A percentile compares a stretch with the other conserved stretches of the same genome.
Evolutionary conservation across 2,329 filamentous ascomycete species (phyloP).

Genomic region (Fonsecaea multimorphosa): DNA sequence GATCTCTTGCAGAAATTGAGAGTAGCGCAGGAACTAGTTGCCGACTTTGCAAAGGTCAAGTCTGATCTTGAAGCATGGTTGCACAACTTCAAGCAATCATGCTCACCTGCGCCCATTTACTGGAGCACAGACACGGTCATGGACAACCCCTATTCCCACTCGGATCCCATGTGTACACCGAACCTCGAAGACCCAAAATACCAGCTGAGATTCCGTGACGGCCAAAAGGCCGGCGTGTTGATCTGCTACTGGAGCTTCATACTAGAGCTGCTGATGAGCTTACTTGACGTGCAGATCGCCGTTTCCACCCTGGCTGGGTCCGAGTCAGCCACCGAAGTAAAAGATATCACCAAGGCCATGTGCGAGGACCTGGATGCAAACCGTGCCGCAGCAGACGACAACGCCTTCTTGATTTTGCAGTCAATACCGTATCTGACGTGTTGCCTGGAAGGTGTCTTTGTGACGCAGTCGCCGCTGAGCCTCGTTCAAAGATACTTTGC

Average conservation of each 20-base stretch:
- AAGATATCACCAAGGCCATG: background rate
- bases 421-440: slow-evolving; percentile 9
- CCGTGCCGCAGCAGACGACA: background rate
- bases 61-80: slow-evolving; percentile 7
- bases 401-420: slow-evolving; percentile 7
- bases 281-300: slow-evolving; percentile 9
- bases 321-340: background rate
- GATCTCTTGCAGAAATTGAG: background rate
- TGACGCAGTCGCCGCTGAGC: slow-evolving; percentile 10
- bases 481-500: slow-evolving; percentile 12
- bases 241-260: slow-evolving; percentile 11
- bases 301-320: background rate
- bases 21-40: background rate
- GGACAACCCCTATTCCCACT: background rate
- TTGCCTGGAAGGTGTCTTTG: slow-evolving; percentile 18
- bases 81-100: background rate
- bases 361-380: slow-evolving; percentile 7
- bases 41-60: background rate
- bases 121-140: slow-evolving; percentile 5
- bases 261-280: slow-evolving; percentile 12
- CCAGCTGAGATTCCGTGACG: slow-evolving; percentile 10
- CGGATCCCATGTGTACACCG: slow-evolving; percentile 6
- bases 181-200: background rate
- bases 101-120: slow-evolving; percentile 2
- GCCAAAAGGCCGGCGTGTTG: slow-evolving; percentile 12